Percentiles rank a stretch among this genome's conserved stretches.
Evolutionary conservation across 2,329 filamentous ascomycete genomes (phyloP).

Genomic region (Alternaria angustiovoidea): DNA sequence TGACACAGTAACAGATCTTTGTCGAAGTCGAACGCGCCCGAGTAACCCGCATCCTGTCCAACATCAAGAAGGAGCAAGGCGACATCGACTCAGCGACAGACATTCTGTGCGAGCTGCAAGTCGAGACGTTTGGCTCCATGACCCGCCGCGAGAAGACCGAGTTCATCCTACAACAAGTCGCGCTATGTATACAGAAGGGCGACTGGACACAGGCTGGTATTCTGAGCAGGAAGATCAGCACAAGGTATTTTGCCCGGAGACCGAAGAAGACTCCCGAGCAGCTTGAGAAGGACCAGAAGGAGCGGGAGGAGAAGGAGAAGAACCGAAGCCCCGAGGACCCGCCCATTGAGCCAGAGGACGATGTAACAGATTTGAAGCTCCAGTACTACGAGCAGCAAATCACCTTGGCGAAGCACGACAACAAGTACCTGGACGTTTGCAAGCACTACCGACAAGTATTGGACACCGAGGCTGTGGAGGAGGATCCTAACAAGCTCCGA

Average conservation of each 20-base stretch:
- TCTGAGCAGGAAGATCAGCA: constrained; percentile 95
- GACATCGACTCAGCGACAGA: constrained; percentile 90
- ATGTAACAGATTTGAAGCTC: constrained; percentile 95
- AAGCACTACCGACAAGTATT: constrained; percentile 98
- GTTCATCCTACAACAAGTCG: constrained; percentile 95
- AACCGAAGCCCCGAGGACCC: constrained; percentile 79
- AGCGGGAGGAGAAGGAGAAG: constrained; percentile 82
- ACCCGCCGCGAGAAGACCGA: constrained; percentile 96
- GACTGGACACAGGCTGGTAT: constrained; percentile 98
- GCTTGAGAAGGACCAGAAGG: constrained; percentile 88
- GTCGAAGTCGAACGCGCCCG: constrained; percentile 97
- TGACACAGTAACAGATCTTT: constrained; percentile 74
- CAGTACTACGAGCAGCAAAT: constrained; percentile 98
- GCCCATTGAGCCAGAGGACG: constrained; percentile 79
- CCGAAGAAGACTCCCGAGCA: constrained; percentile 90
- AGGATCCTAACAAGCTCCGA: constrained; percentile 84
- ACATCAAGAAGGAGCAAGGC: constrained; percentile 97
- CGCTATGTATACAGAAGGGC: constrained; percentile 90
- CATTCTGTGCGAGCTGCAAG: constrained; percentile 95
- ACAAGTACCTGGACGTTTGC: constrained; percentile 97
- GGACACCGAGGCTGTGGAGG: constrained; percentile 93
- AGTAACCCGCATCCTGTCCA: constrained; percentile 91
- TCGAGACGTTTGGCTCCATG: constrained; percentile 99
- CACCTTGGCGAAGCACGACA: constrained; percentile 91
- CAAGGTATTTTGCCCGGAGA: constrained; percentile 86